Conservation (phyloP, 1,139 yeast species). For the Candida gigantensis region DNA sequence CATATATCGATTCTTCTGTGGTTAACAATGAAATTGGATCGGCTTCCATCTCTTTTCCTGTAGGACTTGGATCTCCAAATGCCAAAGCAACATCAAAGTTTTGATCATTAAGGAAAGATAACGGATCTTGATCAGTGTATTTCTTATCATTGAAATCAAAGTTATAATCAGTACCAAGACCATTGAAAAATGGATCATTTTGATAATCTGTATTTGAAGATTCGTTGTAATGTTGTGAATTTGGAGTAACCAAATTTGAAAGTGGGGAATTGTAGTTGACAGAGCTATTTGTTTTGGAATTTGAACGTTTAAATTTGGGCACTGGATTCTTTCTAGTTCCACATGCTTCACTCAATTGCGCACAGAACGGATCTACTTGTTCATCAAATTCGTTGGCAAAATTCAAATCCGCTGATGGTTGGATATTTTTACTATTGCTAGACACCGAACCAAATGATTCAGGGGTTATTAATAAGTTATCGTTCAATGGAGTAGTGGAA, state of each 20-base stretch:
- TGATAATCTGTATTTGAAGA: constrained; percentile 16
- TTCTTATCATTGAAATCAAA: constrained; percentile 15
- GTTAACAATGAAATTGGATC: constrained; percentile 44
- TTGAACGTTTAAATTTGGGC: constrained; percentile 47
- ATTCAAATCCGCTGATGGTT: constrained; percentile 20
- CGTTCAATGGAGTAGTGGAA: constrained; percentile 43
- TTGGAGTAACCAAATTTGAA: constrained; percentile 20
- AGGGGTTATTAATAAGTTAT: constrained; percentile 39
- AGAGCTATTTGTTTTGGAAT: constrained; percentile 13
- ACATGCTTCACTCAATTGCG: constrained; percentile 74
- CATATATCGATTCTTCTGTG: constrained; percentile 70
- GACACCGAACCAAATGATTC: constrained; percentile 26
- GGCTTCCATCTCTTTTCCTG: constrained; percentile 15
- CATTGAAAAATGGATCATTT: constrained; percentile 30
- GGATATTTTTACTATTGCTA: too few species aligned
- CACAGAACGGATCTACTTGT: constrained; percentile 65
- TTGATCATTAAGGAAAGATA: constrained; percentile 46
- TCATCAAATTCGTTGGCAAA: constrained; percentile 37
- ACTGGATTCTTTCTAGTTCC: constrained; percentile 74
- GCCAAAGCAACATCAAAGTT: constrained; percentile 55
- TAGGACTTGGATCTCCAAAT: constrained; percentile 27
- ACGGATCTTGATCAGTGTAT: constrained; percentile 30
- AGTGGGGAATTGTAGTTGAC: constrained; percentile 20
- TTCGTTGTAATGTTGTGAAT: constrained; percentile 8
- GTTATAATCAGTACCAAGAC: constrained; percentile 16